Evolutionary conservation across 352 stramenopile species (phyloP).

Genomic region (Globisporangium heterothallicum): DNA sequence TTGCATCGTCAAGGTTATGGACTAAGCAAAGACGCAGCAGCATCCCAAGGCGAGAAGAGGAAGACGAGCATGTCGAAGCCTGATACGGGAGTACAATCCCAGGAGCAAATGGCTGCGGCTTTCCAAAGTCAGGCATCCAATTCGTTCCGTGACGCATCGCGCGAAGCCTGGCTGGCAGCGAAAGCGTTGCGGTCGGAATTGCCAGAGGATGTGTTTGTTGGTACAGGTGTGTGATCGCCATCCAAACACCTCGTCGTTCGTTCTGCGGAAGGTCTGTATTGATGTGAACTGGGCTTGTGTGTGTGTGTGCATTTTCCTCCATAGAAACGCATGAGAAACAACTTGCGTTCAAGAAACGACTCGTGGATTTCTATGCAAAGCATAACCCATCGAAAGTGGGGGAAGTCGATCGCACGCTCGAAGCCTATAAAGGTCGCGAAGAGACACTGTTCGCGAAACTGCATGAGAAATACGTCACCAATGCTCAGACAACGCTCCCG

Average conservation of each 20-base stretch:
- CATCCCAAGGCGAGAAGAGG: background rate
- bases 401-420: conserved; percentile 49
- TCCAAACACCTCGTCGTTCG: too few relatives aligned
- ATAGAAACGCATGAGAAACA: conserved; percentile 1
- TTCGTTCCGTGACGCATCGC: conserved; percentile 28
- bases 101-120: background rate
- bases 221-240: conserved; percentile 2
- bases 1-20: conserved; percentile 52
- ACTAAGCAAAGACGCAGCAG: conserved; percentile 16
- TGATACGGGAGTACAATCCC: background rate
- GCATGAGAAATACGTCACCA: conserved; percentile 48
- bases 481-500: conserved; percentile 22
- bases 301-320: background rate
- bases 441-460: conserved; percentile 68
- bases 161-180: conserved; percentile 19
- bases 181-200: conserved; percentile 21
- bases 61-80: background rate
- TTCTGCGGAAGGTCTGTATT: background rate
- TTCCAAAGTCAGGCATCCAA: conserved; percentile 4
- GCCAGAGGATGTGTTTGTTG: conserved; percentile 2
- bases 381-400: conserved; percentile 57
- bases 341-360: conserved; percentile 25
- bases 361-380: conserved; percentile 63
- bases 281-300: background rate
- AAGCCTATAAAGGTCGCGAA: conserved; percentile 49